Evolutionary conservation across 2,329 filamentous ascomycete genomes (phyloP).

Genomic region (Mycogone perniciosa): DNA sequence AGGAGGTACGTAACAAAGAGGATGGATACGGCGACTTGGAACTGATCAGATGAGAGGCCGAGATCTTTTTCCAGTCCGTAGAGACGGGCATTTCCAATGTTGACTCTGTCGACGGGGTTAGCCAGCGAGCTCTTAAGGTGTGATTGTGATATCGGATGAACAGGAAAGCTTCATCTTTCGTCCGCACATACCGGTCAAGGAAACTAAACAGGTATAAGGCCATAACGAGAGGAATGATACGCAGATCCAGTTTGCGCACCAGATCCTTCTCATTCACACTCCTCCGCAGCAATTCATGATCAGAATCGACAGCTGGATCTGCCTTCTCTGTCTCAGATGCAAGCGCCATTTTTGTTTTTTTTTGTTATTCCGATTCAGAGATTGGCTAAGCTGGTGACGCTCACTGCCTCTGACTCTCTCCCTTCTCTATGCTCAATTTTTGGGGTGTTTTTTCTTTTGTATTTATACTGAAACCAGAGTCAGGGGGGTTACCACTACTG

Average conservation of each 20-base stretch:
- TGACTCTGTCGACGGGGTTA: slow-evolving; percentile 42
- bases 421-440: too few relatives aligned
- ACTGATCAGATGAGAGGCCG: slow-evolving; percentile 54
- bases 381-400: too few relatives aligned
- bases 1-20: slow-evolving; percentile 59
- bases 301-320: neutral
- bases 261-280: slow-evolving; percentile 44
- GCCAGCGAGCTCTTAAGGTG: neutral
- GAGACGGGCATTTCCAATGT: slow-evolving; percentile 65
- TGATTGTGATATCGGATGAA: neutral
- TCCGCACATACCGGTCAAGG: slow-evolving; percentile 51
- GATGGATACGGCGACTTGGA: slow-evolving; percentile 61
- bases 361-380: too few relatives aligned
- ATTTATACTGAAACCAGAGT: too few relatives aligned
- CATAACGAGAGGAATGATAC: slow-evolving; percentile 62
- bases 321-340: too few relatives aligned
- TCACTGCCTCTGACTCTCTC: too few relatives aligned
- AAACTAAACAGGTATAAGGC: slow-evolving; percentile 69
- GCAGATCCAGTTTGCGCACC: slow-evolving; percentile 57
- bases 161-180: neutral
- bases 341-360: too few relatives aligned
- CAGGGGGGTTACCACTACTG: too few relatives aligned
- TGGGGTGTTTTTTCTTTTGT: too few relatives aligned
- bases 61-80: slow-evolving; percentile 61
- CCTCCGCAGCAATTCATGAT: neutral